Percentiles rank a stretch among this genome's conserved stretches.
These are phyloP conservation scores for Heritiera littoralis DNA, from an alignment of 345 rosid genomes.

Conservation along the genomic window DNA sequence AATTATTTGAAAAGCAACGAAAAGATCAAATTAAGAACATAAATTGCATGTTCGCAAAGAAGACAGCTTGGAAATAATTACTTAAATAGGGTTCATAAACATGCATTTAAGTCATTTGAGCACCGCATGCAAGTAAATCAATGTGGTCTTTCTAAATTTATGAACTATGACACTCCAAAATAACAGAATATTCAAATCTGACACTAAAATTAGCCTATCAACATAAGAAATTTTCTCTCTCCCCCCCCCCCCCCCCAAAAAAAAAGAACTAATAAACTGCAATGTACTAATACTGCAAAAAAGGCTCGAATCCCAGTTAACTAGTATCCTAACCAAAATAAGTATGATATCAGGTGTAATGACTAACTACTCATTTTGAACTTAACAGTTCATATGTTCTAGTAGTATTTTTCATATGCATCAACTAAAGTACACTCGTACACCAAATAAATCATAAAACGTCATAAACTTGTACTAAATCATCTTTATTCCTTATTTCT, in stretches of 20 bases:
- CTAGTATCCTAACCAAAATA: neutral
- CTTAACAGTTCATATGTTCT: constrained; percentile 5
- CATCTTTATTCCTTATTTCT: neutral
- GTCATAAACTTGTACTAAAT: neutral
- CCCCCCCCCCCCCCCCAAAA: neutral
- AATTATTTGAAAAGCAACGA: neutral
- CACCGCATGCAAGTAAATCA: neutral
- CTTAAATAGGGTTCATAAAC: neutral
- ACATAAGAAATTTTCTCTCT: neutral
- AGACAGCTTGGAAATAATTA: neutral
- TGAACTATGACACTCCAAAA: neutral
- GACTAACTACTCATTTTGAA: neutral
- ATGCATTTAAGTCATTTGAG: neutral
- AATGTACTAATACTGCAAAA: neutral
- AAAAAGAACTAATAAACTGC: neutral
- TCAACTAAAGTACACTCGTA: neutral
- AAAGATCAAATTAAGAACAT: neutral
- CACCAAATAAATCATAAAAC: neutral
- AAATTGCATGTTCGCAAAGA: neutral
- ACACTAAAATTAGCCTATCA: neutral
- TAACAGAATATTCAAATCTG: neutral
- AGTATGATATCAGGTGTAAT: neutral
- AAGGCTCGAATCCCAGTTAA: neutral
- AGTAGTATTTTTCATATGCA: neutral
- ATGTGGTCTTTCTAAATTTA: neutral